Percentiles rank a stretch among this genome's conserved stretches.
Evolutionary conservation across 441 rosid genomes (phyloP).

Genomic region (Corymbia citriodora): DNA sequence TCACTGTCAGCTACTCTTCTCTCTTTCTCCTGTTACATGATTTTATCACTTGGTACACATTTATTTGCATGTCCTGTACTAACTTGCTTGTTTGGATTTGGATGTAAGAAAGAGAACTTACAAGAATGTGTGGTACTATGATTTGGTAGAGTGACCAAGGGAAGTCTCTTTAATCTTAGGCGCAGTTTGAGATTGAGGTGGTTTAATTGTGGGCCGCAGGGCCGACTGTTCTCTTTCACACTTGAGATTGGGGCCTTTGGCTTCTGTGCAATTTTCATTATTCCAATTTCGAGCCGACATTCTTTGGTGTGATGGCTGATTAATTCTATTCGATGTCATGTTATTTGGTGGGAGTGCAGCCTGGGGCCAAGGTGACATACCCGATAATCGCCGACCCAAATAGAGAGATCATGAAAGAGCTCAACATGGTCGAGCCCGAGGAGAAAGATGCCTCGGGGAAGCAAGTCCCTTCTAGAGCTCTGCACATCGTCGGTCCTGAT

Average conservation of each 20-base stretch:
- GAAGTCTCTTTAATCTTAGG: background rate
- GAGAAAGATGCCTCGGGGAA: slow-evolving; percentile 43
- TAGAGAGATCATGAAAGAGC: slow-evolving; percentile 44
- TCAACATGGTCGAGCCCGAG: slow-evolving; percentile 78
- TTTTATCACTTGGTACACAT: background rate
- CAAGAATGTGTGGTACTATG: background rate
- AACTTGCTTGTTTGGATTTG: background rate
- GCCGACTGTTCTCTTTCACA: background rate
- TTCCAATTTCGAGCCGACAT: background rate
- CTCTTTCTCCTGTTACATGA: background rate
- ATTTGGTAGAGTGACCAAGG: background rate
- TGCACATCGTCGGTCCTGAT: slow-evolving; percentile 64
- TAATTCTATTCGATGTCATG: background rate
- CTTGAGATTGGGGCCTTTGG: background rate
- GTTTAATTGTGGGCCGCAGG: background rate
- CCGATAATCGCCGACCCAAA: slow-evolving; percentile 71
- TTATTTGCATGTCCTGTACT: background rate
- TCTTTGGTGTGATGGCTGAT: background rate
- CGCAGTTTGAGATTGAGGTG: background rate
- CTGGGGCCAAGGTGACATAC: slow-evolving; percentile 57
- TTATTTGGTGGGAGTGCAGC: slow-evolving; percentile 20
- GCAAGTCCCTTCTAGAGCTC: slow-evolving; percentile 61
- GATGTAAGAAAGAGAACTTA: background rate
- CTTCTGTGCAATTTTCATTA: background rate
- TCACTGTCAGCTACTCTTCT: slow-evolving; percentile 22